Conservation (phyloP, 1,284 basidiomycete species). For the Amylostereum chailletii region DNA sequence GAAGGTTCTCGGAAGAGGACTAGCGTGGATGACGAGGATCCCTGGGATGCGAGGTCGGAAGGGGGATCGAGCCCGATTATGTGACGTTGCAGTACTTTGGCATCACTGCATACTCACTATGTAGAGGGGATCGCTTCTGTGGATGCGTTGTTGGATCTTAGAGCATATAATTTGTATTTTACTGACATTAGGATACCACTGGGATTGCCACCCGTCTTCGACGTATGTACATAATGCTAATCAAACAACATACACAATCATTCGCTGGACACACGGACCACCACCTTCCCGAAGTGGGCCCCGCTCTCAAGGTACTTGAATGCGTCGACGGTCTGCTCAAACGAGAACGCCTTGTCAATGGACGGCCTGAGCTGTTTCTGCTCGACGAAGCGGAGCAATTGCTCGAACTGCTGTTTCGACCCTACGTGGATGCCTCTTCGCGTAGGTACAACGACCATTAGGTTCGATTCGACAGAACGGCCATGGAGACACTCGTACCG, state of each 20-base stretch:
- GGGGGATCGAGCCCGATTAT: too few relatives aligned
- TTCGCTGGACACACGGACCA: slow-evolving; percentile 11
- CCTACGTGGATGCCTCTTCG: slow-evolving; percentile 1
- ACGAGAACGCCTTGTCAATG: slow-evolving; percentile 31
- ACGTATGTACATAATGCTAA: too few relatives aligned
- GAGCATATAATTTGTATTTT: too few relatives aligned
- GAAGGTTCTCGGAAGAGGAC: not conserved
- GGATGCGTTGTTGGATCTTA: too few relatives aligned
- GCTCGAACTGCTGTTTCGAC: slow-evolving; percentile 20
- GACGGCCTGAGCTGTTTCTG: slow-evolving; percentile 24
- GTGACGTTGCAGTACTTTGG: too few relatives aligned
- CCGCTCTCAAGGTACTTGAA: slow-evolving; percentile 26
- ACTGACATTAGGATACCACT: too few relatives aligned
- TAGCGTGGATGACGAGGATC: not conserved
- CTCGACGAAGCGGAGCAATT: slow-evolving; percentile 26
- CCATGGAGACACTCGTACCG: not conserved
- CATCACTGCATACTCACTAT: too few relatives aligned
- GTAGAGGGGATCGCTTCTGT: too few relatives aligned
- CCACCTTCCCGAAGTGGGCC: slow-evolving; percentile 28
- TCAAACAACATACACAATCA: too few relatives aligned
- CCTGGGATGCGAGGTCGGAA: not conserved
- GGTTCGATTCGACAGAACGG: not conserved
- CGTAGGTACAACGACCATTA: not conserved
- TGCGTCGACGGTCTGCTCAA: slow-evolving; percentile 28
- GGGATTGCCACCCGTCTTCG: too few relatives aligned